Evolutionary conservation across 345 rosid genomes (phyloP).

Genomic region (Citrus mangshanensis): DNA sequence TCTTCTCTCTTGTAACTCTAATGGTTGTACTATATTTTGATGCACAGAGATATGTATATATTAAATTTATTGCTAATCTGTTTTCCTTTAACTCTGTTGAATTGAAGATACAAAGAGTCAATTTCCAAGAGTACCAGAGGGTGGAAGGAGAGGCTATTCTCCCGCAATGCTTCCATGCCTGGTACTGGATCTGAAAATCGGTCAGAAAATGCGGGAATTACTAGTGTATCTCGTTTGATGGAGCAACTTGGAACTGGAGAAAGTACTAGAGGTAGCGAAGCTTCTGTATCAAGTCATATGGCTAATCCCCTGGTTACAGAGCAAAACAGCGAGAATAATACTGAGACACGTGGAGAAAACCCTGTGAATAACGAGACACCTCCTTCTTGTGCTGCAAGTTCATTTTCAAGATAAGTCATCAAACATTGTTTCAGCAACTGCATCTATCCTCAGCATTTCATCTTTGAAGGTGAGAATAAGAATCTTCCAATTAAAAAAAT

Average conservation of each 20-base stretch:
- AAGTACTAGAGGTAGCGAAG: conserved; percentile 25
- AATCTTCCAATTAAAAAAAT: not conserved
- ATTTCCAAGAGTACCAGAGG: conserved; percentile 66
- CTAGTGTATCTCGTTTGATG: conserved; percentile 45
- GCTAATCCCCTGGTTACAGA: conserved; percentile 25
- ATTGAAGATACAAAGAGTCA: conserved; percentile 57
- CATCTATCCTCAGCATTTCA: conserved; percentile 48
- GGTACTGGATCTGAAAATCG: conserved; percentile 44
- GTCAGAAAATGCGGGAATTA: conserved; percentile 55
- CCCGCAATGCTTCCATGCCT: conserved; percentile 47
- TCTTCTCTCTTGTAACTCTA: not conserved
- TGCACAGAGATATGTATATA: not conserved
- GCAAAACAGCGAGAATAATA: conserved; percentile 25
- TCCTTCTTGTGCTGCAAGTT: conserved; percentile 28
- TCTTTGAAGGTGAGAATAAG: conserved; percentile 38
- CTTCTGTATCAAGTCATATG: conserved; percentile 27
- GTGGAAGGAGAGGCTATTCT: conserved; percentile 66
- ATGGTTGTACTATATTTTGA: not conserved
- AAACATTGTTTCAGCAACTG: conserved; percentile 17
- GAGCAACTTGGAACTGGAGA: conserved; percentile 41
- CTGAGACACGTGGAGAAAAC: conserved; percentile 20
- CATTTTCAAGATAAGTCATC: conserved; percentile 31
- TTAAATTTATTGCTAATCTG: conserved; percentile 3
- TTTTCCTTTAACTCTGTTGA: not conserved
- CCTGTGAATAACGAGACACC: conserved; percentile 25